Conservation (phyloP, 2,329 filamentous ascomycete genomes). For the Fusarium tricinctum region DNA sequence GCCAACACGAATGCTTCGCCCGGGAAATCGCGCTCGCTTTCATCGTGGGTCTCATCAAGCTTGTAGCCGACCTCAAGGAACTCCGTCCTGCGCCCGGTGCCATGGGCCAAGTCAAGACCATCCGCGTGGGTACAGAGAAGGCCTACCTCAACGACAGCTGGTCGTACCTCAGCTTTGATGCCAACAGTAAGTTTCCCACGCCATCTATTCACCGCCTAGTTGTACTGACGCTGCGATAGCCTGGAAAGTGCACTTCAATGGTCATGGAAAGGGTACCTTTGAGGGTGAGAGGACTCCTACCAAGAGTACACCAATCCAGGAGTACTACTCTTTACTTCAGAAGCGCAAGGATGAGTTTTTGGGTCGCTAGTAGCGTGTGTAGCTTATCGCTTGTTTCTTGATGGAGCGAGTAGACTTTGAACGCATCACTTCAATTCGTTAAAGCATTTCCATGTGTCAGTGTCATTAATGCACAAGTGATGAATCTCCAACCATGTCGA, state of each 20-base stretch:
- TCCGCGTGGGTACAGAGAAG: slow-evolving; percentile 57
- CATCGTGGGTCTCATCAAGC: slow-evolving; percentile 59
- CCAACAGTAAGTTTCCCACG: slow-evolving; percentile 58
- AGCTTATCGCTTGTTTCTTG: neutral
- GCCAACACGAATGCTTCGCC: slow-evolving; percentile 62
- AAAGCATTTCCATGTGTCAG: neutral
- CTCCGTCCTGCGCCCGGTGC: slow-evolving; percentile 61
- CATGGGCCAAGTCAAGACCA: slow-evolving; percentile 62
- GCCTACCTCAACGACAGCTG: slow-evolving; percentile 64
- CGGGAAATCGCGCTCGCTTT: slow-evolving; percentile 58
- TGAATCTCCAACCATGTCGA: too few relatives aligned
- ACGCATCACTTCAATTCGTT: neutral
- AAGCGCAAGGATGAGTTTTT: slow-evolving; percentile 52
- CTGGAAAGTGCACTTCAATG: slow-evolving; percentile 57
- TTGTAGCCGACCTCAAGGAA: slow-evolving; percentile 59
- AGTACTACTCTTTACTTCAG: slow-evolving; percentile 55
- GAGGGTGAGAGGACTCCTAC: slow-evolving; percentile 51
- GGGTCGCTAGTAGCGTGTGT: slow-evolving; percentile 3
- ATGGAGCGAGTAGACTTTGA: neutral
- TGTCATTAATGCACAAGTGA: too few relatives aligned
- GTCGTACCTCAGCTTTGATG: slow-evolving; percentile 61
- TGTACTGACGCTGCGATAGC: slow-evolving; percentile 46
- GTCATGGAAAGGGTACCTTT: slow-evolving; percentile 54
- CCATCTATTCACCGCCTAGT: fast-evolving
- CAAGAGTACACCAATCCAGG: slow-evolving; percentile 45